Evolutionary conservation across 1,139 yeast species (phyloP).

Genomic region (Blastobotrys aristatus): DNA sequence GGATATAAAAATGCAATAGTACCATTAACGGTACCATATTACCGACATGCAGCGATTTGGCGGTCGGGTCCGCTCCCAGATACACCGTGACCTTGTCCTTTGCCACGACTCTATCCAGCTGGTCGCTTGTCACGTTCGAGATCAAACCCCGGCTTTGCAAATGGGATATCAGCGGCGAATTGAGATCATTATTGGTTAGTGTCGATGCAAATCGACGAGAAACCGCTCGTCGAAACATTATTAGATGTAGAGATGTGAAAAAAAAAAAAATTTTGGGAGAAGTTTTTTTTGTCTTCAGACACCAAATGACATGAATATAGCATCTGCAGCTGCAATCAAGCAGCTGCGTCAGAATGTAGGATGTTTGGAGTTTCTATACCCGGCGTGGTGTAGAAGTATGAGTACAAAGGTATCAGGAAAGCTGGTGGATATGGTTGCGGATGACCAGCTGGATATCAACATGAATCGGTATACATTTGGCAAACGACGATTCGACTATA

Average conservation of each 20-base stretch:
- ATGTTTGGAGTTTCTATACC: conserved; percentile 8
- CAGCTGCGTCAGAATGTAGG: conserved; percentile 4
- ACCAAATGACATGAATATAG: not conserved
- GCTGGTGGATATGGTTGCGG: conserved; percentile 4
- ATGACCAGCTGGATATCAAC: conserved; percentile 7
- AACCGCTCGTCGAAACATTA: not conserved
- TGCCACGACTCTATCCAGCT: conserved; percentile 39
- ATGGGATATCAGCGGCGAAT: conserved; percentile 17
- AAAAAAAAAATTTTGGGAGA: not conserved
- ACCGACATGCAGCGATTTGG: conserved; percentile 83
- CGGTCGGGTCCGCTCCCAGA: conserved; percentile 97
- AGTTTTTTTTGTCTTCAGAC: not conserved
- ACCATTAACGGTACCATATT: conserved; percentile 84
- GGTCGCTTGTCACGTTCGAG: conserved; percentile 26
- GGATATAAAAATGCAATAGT: conserved; percentile 69
- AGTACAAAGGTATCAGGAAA: not conserved
- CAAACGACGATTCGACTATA: not conserved
- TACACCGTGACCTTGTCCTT: conserved; percentile 53
- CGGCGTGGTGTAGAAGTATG: not conserved
- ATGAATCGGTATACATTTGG: conserved; percentile 3
- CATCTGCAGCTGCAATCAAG: conserved; percentile 1
- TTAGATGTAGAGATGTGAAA: not conserved
- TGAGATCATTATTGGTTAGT: conserved; percentile 4
- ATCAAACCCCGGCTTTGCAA: conserved; percentile 24
- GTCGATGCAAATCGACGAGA: not conserved